Conservation (phyloP, 345 rosid species). For the Camelina sativa region DNA sequence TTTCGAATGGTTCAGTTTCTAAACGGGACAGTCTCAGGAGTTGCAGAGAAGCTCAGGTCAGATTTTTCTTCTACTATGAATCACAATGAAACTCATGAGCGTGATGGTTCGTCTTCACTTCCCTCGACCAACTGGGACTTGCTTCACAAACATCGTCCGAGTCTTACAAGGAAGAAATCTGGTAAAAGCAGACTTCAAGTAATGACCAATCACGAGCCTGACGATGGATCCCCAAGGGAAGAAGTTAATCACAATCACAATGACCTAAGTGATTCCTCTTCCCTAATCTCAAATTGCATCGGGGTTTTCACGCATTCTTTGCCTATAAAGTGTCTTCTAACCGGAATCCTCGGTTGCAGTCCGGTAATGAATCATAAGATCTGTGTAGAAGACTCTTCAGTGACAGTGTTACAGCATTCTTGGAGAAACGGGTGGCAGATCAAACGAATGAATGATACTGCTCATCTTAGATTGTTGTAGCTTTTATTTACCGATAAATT, state of each 20-base stretch:
- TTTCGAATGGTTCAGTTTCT: conserved; percentile 90
- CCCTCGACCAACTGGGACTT: conserved; percentile 61
- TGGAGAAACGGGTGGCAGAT: conserved; percentile 94
- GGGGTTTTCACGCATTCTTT: conserved; percentile 87
- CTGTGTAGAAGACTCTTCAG: conserved; percentile 90
- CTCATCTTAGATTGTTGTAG: conserved; percentile 89
- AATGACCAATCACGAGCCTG: conserved; percentile 74
- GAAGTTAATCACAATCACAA: conserved; percentile 50
- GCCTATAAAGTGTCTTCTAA: conserved; percentile 83
- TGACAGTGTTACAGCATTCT: conserved; percentile 79
- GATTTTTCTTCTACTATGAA: conserved; percentile 49
- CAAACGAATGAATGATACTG: conserved; percentile 81
- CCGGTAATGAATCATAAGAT: conserved; percentile 72
- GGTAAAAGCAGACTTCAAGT: conserved; percentile 91
- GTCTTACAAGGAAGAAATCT: conserved; percentile 71
- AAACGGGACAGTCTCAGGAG: conserved; percentile 60
- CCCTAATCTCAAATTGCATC: conserved; percentile 51
- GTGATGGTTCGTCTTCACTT: conserved; percentile 57
- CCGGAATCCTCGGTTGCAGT: conserved; percentile 86
- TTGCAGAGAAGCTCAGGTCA: conserved; percentile 69
- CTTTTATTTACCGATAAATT: conserved; percentile 22
- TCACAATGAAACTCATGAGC: conserved; percentile 56
- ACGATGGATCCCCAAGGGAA: conserved; percentile 72
- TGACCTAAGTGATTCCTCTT: conserved; percentile 57
- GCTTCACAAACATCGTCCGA: conserved; percentile 69